These are phyloP conservation scores for Naganishia friedmannii DNA, from an alignment of 768 basidiomycete species.

Conservation along the genomic window DNA sequence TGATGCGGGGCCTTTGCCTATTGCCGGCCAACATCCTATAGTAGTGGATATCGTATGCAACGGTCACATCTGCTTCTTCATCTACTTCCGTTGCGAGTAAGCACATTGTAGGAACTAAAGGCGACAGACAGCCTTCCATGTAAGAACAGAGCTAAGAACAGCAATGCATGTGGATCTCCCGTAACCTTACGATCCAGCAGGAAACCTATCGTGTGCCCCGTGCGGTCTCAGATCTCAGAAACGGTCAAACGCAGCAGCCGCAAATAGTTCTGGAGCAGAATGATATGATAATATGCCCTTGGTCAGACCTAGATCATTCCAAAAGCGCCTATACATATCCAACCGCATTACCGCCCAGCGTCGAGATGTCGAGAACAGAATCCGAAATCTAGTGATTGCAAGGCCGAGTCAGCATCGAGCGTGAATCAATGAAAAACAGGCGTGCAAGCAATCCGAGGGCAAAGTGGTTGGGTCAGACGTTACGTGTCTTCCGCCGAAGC, in stretches of 20 bases:
- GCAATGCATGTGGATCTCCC: no score
- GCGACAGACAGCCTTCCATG: no score
- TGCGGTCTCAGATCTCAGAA: no score
- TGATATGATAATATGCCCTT: slow-evolving; percentile 13
- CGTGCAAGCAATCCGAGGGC: neutral
- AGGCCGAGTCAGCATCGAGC: slow-evolving; percentile 2
- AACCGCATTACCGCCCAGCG: slow-evolving; percentile 8
- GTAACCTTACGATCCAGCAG: no score
- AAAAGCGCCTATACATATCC: neutral
- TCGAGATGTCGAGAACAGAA: neutral
- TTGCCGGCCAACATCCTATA: no score
- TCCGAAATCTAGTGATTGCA: neutral
- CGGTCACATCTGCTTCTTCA: no score
- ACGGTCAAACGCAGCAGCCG: neutral
- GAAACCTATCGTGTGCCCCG: no score
- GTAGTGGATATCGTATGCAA: no score
- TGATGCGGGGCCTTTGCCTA: no score
- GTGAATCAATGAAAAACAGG: neutral
- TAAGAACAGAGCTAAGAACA: no score
- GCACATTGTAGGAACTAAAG: no score
- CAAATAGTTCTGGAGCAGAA: neutral
- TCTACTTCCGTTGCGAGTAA: no score
- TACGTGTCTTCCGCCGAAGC: slow-evolving; percentile 44
- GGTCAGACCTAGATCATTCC: neutral
- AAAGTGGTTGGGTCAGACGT: slow-evolving; percentile 45